phyloP scores from a whole-genome alignment of 371 early-diverging fungal species.

The Mucor plumbeus region DNA sequence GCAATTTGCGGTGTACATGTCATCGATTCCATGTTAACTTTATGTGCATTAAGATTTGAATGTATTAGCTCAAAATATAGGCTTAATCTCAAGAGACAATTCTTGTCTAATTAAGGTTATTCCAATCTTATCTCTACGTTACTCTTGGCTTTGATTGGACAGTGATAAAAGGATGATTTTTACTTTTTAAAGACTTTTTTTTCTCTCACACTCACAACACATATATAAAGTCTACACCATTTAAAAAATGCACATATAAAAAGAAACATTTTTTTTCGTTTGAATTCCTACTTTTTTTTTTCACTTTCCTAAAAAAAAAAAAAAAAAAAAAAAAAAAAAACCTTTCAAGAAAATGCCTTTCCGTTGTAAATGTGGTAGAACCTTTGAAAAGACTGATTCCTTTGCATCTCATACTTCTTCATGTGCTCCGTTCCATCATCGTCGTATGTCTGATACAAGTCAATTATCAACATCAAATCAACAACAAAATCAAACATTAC shows the following conservation, averaged over 20 bases:
- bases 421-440: slow-evolving; percentile 55
- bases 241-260: slow-evolving; percentile 10
- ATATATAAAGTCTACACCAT: neutral
- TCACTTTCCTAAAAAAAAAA: slow-evolving; percentile 8
- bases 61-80: slow-evolving; percentile 49
- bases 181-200: neutral
- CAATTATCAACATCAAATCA: slow-evolving; percentile 25
- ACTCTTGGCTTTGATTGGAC: slow-evolving; percentile 17
- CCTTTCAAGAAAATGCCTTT: slow-evolving; percentile 46
- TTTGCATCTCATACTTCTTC: slow-evolving; percentile 55
- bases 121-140: slow-evolving; percentile 21
- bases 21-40: slow-evolving; percentile 30
- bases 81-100: slow-evolving; percentile 53
- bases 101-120: slow-evolving; percentile 36
- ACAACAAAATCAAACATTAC: slow-evolving; percentile 28
- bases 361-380: slow-evolving; percentile 61
- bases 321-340: neutral
- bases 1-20: slow-evolving; percentile 44
- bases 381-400: slow-evolving; percentile 58
- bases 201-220: slow-evolving; percentile 12
- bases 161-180: slow-evolving; percentile 16
- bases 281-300: slow-evolving; percentile 22
- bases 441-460: slow-evolving; percentile 49
- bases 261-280: slow-evolving; percentile 11
- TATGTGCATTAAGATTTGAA: slow-evolving; percentile 49